These are phyloP conservation scores for Geotrichum bryndzae DNA, from an alignment of 1,139 yeast genomes.

Conservation along the genomic window DNA sequence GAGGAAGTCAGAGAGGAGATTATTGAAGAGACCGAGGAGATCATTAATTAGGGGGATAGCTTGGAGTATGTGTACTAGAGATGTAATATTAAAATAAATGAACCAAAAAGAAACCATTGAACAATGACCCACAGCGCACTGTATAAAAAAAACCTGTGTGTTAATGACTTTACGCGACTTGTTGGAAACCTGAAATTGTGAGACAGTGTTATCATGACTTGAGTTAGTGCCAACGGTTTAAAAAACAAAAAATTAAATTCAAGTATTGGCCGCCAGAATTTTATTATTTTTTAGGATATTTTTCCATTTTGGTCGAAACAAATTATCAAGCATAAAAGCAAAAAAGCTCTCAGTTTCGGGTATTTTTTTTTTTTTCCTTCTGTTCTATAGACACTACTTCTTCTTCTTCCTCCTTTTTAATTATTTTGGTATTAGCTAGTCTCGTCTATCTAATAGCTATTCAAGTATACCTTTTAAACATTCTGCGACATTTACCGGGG, in stretches of 20 bases:
- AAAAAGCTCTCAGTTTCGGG: neutral
- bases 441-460: neutral
- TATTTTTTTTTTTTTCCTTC: neutral
- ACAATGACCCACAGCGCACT: neutral
- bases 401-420: neutral
- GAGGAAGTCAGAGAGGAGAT: conserved; percentile 70
- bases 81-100: neutral
- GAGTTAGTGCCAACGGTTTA: neutral
- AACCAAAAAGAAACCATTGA: neutral
- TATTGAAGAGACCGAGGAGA: conserved; percentile 74
- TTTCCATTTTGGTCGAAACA: neutral
- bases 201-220: neutral
- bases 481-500: neutral
- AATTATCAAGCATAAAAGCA: neutral
- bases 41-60: conserved; percentile 46
- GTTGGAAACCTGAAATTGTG: neutral
- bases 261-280: neutral
- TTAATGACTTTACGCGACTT: neutral
- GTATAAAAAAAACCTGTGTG: neutral
- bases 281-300: neutral
- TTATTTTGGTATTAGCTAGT: neutral
- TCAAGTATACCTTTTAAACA: neutral
- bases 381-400: neutral
- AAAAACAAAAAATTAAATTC: no score
- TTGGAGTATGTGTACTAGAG: conserved; percentile 5